phyloP scores from a whole-genome alignment of 345 rosid species.

The Mallotus nudiflorus region DNA sequence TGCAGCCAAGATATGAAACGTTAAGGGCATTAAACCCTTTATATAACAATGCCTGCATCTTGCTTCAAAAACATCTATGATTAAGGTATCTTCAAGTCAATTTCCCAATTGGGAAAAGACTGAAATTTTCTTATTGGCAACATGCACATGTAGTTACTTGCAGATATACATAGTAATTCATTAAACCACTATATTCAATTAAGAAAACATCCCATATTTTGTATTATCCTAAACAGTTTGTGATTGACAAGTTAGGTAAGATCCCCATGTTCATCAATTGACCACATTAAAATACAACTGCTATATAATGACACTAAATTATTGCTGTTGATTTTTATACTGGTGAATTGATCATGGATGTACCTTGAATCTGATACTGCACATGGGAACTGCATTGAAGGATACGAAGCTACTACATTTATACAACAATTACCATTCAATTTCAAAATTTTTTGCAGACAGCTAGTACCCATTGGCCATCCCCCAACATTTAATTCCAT shows the following conservation, averaged over 20 bases:
- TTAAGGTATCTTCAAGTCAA: not conserved
- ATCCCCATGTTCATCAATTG: not conserved
- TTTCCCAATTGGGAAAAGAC: not conserved
- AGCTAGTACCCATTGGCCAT: not conserved
- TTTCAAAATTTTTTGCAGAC: not conserved
- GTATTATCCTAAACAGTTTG: no score
- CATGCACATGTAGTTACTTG: not conserved
- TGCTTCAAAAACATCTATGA: not conserved
- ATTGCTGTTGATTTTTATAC: not conserved
- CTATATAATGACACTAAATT: not conserved
- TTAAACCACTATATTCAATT: no score
- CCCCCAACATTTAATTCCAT: not conserved
- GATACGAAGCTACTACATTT: no score
- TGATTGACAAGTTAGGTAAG: not conserved
- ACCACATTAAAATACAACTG: slow-evolving; percentile 1
- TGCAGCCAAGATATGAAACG: not conserved
- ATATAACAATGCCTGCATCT: not conserved
- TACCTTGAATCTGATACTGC: not conserved
- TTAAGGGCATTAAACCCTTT: not conserved
- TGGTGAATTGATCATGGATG: no score
- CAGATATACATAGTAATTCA: not conserved
- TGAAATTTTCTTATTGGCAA: not conserved
- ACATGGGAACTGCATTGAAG: slow-evolving; percentile 3
- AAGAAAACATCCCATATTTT: not conserved
- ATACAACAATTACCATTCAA: no score